These are phyloP conservation scores for Spathaspora sp. DNA, from an alignment of 805 yeast genomes.

Conservation along the genomic window DNA sequence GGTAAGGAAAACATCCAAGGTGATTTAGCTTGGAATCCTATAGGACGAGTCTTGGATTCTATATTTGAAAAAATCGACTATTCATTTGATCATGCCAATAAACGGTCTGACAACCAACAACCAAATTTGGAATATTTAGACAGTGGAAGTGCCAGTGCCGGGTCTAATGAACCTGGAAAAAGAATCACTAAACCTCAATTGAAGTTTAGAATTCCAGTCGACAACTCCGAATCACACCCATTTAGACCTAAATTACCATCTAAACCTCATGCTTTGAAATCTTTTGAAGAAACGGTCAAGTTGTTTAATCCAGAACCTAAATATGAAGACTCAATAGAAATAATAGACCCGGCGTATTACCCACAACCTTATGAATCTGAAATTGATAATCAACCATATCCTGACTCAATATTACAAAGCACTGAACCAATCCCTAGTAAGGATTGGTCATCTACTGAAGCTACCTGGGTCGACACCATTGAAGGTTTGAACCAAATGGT, in stretches of 20 bases:
- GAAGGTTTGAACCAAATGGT: conserved; percentile 55
- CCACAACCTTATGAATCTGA: conserved; percentile 80
- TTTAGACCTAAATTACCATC: conserved; percentile 68
- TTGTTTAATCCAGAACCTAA: conserved; percentile 25
- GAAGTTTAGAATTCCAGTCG: conserved; percentile 53
- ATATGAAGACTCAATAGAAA: conserved; percentile 22
- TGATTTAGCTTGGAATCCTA: conserved; percentile 53
- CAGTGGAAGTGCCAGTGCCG: conserved; percentile 6
- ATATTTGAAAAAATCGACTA: conserved; percentile 76
- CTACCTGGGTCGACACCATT: conserved; percentile 68
- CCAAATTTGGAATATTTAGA: conserved; percentile 7
- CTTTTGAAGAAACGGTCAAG: conserved; percentile 50
- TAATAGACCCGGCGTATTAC: conserved; percentile 54
- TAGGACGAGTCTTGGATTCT: conserved; percentile 62
- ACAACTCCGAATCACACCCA: conserved; percentile 67
- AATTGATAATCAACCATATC: conserved; percentile 67
- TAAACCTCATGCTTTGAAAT: conserved; percentile 68
- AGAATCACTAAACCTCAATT: conserved; percentile 66
- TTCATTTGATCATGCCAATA: conserved; percentile 52
- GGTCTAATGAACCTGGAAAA: conserved; percentile 10
- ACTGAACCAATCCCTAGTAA: conserved; percentile 46
- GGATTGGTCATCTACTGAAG: conserved; percentile 63
- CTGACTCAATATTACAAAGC: conserved; percentile 44
- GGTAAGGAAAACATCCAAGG: conserved; percentile 42
- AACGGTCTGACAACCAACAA: conserved; percentile 8